Conservation (phyloP, 495 filamentous ascomycete species). For the Hypoxylon fragiforme region DNA sequence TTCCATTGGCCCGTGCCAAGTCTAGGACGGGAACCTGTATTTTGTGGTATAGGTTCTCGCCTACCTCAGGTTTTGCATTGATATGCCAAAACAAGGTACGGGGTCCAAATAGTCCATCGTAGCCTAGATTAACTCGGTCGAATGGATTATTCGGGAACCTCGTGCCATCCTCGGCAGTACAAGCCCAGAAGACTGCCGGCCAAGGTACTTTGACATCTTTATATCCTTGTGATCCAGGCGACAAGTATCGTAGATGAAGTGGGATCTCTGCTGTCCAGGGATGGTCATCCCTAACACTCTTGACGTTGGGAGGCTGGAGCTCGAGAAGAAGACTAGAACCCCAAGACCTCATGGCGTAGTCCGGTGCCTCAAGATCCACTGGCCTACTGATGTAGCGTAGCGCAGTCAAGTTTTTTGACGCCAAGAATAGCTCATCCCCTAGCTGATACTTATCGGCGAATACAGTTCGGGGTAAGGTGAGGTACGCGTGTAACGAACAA, state of each 20-base stretch:
- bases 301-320: constrained; percentile 57
- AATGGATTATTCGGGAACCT: constrained; percentile 84
- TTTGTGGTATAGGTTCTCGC: constrained; percentile 55
- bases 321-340: constrained; percentile 80
- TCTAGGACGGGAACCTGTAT: constrained; percentile 79
- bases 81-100: constrained; percentile 87
- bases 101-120: constrained; percentile 80
- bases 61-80: constrained; percentile 54
- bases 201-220: constrained; percentile 59
- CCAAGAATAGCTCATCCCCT: constrained; percentile 68
- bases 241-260: constrained; percentile 85
- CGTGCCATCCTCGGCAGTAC: constrained; percentile 68
- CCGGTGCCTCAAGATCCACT: constrained; percentile 90
- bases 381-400: constrained; percentile 73
- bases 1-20: constrained; percentile 56
- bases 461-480: constrained; percentile 80
- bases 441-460: constrained; percentile 91
- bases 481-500: constrained; percentile 79
- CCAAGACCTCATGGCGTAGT: constrained; percentile 77
- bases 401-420: constrained; percentile 71
- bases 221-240: constrained; percentile 57
- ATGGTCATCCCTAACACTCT: constrained; percentile 22
- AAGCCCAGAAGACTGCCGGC: constrained; percentile 93
- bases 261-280: constrained; percentile 79
- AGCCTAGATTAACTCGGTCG: constrained; percentile 80